Percentiles rank a stretch among this genome's conserved stretches.
Evolutionary conservation across 139 green algal species (phyloP).

Genomic region (Chlorella sp.): DNA sequence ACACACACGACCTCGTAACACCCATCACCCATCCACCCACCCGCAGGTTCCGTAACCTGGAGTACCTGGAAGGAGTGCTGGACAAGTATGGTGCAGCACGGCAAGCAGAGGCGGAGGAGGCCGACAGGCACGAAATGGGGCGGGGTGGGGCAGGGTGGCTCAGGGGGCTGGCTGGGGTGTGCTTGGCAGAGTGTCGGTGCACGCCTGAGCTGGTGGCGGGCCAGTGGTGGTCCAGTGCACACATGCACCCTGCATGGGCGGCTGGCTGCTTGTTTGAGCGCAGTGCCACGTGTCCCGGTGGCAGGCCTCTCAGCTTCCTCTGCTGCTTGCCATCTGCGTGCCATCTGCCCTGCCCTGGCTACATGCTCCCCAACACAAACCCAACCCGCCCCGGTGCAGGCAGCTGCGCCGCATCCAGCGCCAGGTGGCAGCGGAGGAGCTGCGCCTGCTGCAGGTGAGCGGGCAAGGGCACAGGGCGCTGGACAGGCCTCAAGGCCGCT

Average conservation of each 20-base stretch:
- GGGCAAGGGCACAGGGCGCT: background rate
- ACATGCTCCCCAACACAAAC: too few species aligned
- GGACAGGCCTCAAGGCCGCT: too few species aligned
- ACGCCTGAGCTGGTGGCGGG: background rate
- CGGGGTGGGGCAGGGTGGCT: too few species aligned
- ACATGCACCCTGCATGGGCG: too few species aligned
- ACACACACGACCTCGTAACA: too few species aligned
- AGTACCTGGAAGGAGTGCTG: constrained; percentile 82
- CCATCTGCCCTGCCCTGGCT: background rate
- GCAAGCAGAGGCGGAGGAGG: constrained; percentile 72
- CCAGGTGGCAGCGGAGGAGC: constrained; percentile 76
- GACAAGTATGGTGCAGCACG: constrained; percentile 62
- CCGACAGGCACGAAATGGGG: constrained; percentile 47
- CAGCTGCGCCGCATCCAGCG: constrained; percentile 84
- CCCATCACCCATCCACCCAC: background rate
- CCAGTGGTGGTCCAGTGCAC: background rate
- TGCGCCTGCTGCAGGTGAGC: constrained; percentile 69
- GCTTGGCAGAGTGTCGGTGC: background rate
- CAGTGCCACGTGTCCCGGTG: too few species aligned
- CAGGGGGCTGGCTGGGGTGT: background rate
- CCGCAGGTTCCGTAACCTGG: constrained; percentile 72
- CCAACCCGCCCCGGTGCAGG: background rate
- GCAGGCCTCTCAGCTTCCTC: background rate
- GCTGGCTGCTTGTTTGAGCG: background rate
- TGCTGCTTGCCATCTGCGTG: background rate